Conservation (phyloP, 2,329 filamentous ascomycete genomes). For the Alternaria sp. region DNA sequence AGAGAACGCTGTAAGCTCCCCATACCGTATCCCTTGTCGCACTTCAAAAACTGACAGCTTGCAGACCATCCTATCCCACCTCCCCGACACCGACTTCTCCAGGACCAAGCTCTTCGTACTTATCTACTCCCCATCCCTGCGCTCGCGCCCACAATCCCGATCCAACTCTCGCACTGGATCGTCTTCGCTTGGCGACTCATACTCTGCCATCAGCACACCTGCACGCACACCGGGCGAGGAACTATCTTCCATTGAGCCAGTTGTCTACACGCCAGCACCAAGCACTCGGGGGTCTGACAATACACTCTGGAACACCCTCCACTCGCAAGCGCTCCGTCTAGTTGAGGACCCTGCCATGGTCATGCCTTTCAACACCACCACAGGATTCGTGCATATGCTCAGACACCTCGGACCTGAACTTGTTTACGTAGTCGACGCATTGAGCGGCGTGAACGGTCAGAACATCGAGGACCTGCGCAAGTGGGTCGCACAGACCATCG, state of each 20-base stretch:
- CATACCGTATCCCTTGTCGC: background rate
- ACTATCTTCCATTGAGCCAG: slow-evolving; percentile 52
- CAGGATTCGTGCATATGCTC: slow-evolving; percentile 85
- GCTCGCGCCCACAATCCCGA: slow-evolving; percentile 63
- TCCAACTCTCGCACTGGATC: slow-evolving; percentile 45
- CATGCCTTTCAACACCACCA: slow-evolving; percentile 85
- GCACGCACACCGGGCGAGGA: slow-evolving; percentile 74
- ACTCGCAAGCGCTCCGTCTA: slow-evolving; percentile 78
- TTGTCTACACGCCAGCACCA: slow-evolving; percentile 47
- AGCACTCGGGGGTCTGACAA: slow-evolving; percentile 48
- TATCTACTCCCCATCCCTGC: slow-evolving; percentile 85
- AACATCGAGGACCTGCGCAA: slow-evolving; percentile 71
- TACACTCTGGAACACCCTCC: slow-evolving; percentile 78
- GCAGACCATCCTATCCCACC: slow-evolving; percentile 80
- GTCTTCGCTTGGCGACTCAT: slow-evolving; percentile 79
- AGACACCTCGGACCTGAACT: slow-evolving; percentile 85
- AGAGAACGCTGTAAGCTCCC: slow-evolving; percentile 79
- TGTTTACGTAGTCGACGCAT: slow-evolving; percentile 86
- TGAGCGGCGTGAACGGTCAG: slow-evolving; percentile 78
- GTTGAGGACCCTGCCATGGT: slow-evolving; percentile 89
- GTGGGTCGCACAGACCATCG: slow-evolving; percentile 70
- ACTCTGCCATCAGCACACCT: slow-evolving; percentile 81
- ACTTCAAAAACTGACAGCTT: slow-evolving; percentile 26
- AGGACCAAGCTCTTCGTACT: slow-evolving; percentile 83
- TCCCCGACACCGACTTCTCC: slow-evolving; percentile 79